Evolutionary conservation across 768 basidiomycete species (phyloP), one percentile per base, ranked within the genome.

Genomic region (Mycena epipterygia): DNA sequence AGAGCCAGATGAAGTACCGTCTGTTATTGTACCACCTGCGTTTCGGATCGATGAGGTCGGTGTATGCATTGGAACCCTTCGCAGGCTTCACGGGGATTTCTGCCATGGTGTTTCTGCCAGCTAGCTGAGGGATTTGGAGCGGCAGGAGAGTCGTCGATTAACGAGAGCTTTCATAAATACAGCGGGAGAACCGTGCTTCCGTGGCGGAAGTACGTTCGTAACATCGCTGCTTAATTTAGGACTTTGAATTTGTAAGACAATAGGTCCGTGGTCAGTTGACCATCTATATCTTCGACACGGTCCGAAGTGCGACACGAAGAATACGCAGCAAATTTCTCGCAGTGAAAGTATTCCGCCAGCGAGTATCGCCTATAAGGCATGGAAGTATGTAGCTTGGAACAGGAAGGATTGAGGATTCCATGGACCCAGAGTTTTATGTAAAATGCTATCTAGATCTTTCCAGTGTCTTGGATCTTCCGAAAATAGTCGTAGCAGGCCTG

Each of bases 21-120:
- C 79, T 87, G 85, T 94, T 93, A 81, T 90, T 93, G 81, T 91
- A 92, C 93, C 93, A 94, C 76, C 84, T 92, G 76, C 89, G 84
- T 64, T 77, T 87, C 6, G 90, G 91, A 79, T 93, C 89, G 62
- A 92, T 69, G 63, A 92, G 84, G 72, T 89, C 88, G 9, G 77
- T 80, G 74, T 87, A 88, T 39, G 84, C 85, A 25, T 81, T 77
- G 30, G 73, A 73, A 44, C 70, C 66, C 41, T 77, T 79, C 49
- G 78, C 74, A 63, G 72, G 17, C 32, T 64, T 79, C 71, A 82
- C 82, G 72, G 85, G 84, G 78, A 86, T 89, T 64, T 75, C 87
- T 76, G 81, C 88, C 91, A 93, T 93, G 75, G 70, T 85, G 48
- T 8, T 6, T 49, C 25, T 13, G 4, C 25, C 11, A 5, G 48